Base-by-base conservation (phyloP, 169 alveolate genomes). In the Ichthyophthirius multifiliis region DNA sequence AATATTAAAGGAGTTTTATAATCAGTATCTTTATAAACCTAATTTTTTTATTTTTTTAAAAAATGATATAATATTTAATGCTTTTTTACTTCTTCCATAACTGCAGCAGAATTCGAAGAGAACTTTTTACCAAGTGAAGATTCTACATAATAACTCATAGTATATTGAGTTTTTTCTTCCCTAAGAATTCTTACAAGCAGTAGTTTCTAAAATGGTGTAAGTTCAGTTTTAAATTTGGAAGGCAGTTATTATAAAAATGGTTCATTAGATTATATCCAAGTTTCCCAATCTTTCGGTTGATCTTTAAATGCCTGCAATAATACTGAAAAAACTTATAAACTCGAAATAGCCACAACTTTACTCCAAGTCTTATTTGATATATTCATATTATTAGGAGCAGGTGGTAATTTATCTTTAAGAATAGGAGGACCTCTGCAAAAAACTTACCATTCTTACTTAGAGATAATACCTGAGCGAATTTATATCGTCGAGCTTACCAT, bases 1-100 rank as follows among this genome's bases (percentile, higher is more conserved):
- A 95, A 95, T 27, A 95, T 94, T n/a, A 95, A 91, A 3, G 99
- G 99, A 13, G 95, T 90, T 67, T 88, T 91, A 73, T 92, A 82
- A 75, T 92, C 94, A 15, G 97, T 86, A 32, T 94, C 97, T 43
- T 84, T 85, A 65, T 89, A 95, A 9, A 95, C 96, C 48, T 95
- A 96, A 43, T 94, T 3, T 2, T 48, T 48, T 1, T 20, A 13
- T 47, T 10, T 27, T 4, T 27, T 55, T 27, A 3, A 2, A 27
- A 20, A 27, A 15, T 20, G 23, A n/a, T 20, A n/a, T n/a, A 4
- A 15, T 1, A 20, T 2, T 4, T 18, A 10, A 3, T 10, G 23
- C 0, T 4, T 20, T 55, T 0, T 55, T 55, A 55, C 71, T 16
- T 55, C 71, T 27, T 55, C 71, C 71, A 55, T 55, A 5, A 55